Base-by-base conservation (phyloP, 2,329 filamentous ascomycete species). In the Fusarium coicis region DNA sequence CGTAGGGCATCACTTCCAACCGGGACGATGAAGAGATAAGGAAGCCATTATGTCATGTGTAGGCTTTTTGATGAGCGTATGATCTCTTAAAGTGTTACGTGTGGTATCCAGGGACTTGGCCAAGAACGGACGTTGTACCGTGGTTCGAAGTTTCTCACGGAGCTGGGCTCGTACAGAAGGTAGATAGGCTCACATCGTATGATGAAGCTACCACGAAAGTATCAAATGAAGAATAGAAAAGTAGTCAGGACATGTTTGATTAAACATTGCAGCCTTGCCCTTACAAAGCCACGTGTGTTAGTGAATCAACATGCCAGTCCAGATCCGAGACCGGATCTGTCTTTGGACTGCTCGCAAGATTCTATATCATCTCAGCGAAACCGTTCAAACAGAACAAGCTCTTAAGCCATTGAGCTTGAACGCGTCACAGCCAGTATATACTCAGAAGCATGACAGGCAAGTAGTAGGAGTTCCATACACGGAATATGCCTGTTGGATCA, bases 401-500 rank as follows among this genome's bases (percentile, higher is more conserved):
- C 32, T 28, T 19, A 50, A 58, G 32, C 9, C 14, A 58, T 37
- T 36, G 28, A 32, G 32, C 19, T n/a, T 28, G 23, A 26, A n/a
- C 7, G 19, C 28, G 52, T 42, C 16, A n/a, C 4, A 34, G 18
- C 34, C 55, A 68, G 56, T 39, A 30, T 37, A 37, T 30, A 43
- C 46, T 34, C n/a, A 43, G 53, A 55, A 56, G 40, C 23, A 54
- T 50, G 39, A 34, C 47, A 19, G 36, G 36, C 11, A 19, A 37
- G 36, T 37, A 37, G 36, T 30, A 40, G 42, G 39, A 21, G 32
- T 26, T 36, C 66, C 19, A 23, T 37, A 43, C 43, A 52, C 28
- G 42, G 40, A 42, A 68, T 55, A 67, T 67, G 53, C 55, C 46
- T 66, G 47, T 66, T 49, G 53, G 47, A 68, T 68, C 63, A 46